A percentile compares a stretch with the other conserved stretches of the same genome.
Conservation (phyloP, 768 basidiomycete species). For the Leccinum variicolor region DNA sequence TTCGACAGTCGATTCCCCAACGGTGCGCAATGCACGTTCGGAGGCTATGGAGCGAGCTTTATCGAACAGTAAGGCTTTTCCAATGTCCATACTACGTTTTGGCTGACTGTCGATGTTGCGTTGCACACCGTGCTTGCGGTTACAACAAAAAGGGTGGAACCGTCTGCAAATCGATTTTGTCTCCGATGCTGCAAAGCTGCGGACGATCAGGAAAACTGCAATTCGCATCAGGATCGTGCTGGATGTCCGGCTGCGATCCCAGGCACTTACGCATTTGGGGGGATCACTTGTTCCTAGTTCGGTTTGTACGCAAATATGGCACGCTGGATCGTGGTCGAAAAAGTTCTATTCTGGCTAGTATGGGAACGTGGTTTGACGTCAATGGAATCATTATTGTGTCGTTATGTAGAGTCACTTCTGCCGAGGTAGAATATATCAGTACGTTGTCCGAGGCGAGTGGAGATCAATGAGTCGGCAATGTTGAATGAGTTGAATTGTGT, state of each 20-base stretch:
- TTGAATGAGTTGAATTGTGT: neutral
- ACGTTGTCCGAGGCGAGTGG: neutral
- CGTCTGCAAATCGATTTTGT: conserved; percentile 44
- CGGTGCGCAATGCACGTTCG: conserved; percentile 51
- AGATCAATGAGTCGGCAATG: neutral
- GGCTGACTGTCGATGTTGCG: neutral
- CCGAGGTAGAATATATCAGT: neutral
- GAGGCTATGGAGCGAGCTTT: conserved; percentile 50
- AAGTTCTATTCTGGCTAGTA: neutral
- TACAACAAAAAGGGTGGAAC: conserved; percentile 39
- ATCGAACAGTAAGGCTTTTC: conserved; percentile 41
- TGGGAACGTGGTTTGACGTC: neutral
- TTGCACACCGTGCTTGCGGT: neutral
- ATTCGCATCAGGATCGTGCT: conserved; percentile 46
- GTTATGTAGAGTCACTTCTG: neutral
- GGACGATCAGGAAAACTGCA: conserved; percentile 47
- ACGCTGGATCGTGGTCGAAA: conserved; percentile 15
- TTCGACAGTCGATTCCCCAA: conserved; percentile 50
- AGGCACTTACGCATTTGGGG: conserved; percentile 45
- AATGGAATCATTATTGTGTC: neutral
- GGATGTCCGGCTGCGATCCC: conserved; percentile 44
- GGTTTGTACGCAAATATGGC: conserved; percentile 9
- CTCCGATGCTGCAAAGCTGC: conserved; percentile 42
- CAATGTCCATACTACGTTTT: neutral
- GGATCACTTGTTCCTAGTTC: conserved; percentile 32